phyloP scores from a whole-genome alignment of 495 filamentous ascomycete genomes.

The Lasiosphaeria ovina region DNA sequence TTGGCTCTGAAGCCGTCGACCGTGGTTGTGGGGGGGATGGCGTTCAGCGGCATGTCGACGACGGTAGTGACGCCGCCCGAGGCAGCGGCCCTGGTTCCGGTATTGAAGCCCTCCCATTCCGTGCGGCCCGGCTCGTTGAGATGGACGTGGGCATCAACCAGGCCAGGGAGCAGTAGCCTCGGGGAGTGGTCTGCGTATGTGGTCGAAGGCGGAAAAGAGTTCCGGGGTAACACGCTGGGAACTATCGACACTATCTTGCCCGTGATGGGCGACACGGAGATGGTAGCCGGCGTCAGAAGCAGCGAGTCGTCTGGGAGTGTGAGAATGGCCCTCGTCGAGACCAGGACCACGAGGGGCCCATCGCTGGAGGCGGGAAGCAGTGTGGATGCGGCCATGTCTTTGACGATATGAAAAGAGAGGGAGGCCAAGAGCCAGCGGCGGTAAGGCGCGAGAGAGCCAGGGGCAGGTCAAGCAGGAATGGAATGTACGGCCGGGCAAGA shows the following conservation, averaged over 20 bases:
- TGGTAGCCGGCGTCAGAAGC: conserved; percentile 60
- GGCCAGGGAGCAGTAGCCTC: conserved; percentile 81
- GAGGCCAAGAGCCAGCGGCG: no score
- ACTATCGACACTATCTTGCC: conserved; percentile 84
- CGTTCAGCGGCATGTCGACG: conserved; percentile 97
- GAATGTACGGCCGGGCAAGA: no score
- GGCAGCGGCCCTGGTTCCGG: conserved; percentile 88
- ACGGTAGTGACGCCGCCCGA: conserved; percentile 98
- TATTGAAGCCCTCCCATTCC: conserved; percentile 98
- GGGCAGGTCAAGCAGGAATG: no score
- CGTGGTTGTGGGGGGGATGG: conserved; percentile 94
- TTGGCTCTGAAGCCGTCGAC: conserved; percentile 79
- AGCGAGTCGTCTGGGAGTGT: conserved; percentile 60
- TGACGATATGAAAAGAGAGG: neutral
- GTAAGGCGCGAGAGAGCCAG: no score
- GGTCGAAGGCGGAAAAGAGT: conserved; percentile 68
- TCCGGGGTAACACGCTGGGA: conserved; percentile 65
- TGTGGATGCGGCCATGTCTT: neutral
- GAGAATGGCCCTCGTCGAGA: conserved; percentile 78
- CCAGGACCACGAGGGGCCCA: conserved; percentile 58
- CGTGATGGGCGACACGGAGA: conserved; percentile 71
- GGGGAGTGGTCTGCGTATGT: conserved; percentile 83
- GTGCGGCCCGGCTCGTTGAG: conserved; percentile 96
- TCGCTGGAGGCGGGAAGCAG: conserved; percentile 3
- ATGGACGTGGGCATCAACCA: conserved; percentile 97